Base-by-base conservation (phyloP, 2,329 filamentous ascomycete species). In the Geosmithia putterillii region DNA sequence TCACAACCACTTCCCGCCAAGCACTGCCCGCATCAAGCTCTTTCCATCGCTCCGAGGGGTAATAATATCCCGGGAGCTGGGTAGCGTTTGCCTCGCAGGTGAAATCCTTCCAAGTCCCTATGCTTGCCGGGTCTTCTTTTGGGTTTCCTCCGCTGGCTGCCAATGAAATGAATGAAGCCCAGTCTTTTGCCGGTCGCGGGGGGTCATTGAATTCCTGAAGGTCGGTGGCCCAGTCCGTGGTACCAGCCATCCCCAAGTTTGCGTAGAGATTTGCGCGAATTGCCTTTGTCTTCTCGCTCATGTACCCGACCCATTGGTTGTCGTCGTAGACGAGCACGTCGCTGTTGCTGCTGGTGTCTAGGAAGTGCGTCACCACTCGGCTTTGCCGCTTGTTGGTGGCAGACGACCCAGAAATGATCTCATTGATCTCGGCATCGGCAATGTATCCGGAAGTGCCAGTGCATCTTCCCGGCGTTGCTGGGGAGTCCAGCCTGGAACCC, bases 381-480 rank as follows among this genome's bases (percentile, higher is more conserved):
- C 10, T 25, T 10, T 25, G 7, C 18, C 40, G 18, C n/a, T 44
- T 46, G 23, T 38, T 46, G 4, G 41, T 32, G 6, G 25, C n/a
- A 42, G 36, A 10, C 17, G 7, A 18, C 32, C 14, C 32, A 32
- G 22, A 38, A 15, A 35, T 44, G 28, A 63, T 57, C n/a, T 57
- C 49, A 6, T 51, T 22, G n/a, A 61, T 57, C 45, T 61, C 59
- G 15, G 49, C 50, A 36, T 58, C 50, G 9, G 52, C 42, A 15
- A 62, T 51, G 22, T 60, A 60, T 2, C 59, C 58, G 2, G 44
- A 44, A 0, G 50, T 54, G 2, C 44, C 45, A 1, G 58, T 62
- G 46, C 59, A 61, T 1, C 25, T 32, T 4, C 58, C 57, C 7
- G 50, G 44, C 7, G 45, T 47, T 5, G 60, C 60, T 1, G 40